Base-by-base conservation (phyloP, 148 eudicot genomes). In the Agrostemma githago region DNA sequence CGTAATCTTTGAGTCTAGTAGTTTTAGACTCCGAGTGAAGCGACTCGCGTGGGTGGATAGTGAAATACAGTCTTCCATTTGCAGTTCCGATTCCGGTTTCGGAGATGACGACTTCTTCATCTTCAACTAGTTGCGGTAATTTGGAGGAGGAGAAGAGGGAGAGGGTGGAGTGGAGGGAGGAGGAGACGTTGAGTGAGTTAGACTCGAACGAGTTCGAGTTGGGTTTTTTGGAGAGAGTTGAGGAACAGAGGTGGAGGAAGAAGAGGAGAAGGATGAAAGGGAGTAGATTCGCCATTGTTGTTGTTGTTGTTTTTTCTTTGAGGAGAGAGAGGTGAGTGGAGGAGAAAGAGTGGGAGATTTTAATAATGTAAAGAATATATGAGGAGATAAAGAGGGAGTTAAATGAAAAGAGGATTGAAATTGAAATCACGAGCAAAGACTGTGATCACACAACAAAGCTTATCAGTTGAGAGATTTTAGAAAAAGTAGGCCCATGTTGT, bases 1-100 rank as follows among this genome's bases (percentile, higher is more conserved):
- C 57, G 79, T 93, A 93, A 82, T 85, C 80, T 0, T 61, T 44
- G 75, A 80, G 75, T 15, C 54, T 12, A 4, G 1, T 72, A 20
- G 26, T 68, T 21, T n/a, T n/a, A n/a, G n/a, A 26, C 34, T 26
- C 34, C 80, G 80, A 64, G 71, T 75, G 66, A 61, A 91, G 62
- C 0, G 89, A 78, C 20, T 81, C 60, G 17, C 92, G 90, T 0
- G 97, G 83, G 71, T 85, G 88, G 70, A 92, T 76, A 15, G 83
- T 5, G 73, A 80, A 44, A 64, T 67, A 2, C 68, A 79, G 74
- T 53, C 80, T 37, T 8, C 58, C n/a, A 5, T 26, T 14, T 0
- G 41, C 0, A 2, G 44, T 5, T 17, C 38, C 4, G 14, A 68
- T 5, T 1, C 10, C 4, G 39, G 54, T 58, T 17, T 1, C 15